These are phyloP conservation scores for Penicillium macrosclerotiorum DNA, from an alignment of 495 filamentous ascomycete genomes.

Conservation along the genomic window DNA sequence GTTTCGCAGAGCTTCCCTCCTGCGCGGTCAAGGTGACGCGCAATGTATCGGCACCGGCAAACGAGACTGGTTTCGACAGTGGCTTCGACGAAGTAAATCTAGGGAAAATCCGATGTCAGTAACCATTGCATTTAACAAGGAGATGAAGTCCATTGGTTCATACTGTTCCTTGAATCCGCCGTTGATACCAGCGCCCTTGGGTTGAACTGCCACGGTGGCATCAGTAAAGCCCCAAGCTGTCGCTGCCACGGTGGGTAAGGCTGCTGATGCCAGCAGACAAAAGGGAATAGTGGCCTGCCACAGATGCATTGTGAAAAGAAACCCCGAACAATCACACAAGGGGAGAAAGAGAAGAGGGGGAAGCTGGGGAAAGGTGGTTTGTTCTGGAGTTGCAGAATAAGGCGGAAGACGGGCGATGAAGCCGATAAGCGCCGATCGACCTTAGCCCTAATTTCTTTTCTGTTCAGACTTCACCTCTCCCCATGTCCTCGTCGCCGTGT, in stretches of 20 bases:
- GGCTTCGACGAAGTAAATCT: constrained; percentile 66
- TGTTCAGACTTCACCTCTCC: constrained; percentile 19
- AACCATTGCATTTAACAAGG: constrained; percentile 1
- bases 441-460: constrained; percentile 37
- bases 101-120: constrained; percentile 12
- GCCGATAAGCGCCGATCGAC: constrained; percentile 32
- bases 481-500: constrained; percentile 4
- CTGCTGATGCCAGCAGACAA: constrained; percentile 38
- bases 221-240: constrained; percentile 84
- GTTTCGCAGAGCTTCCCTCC: constrained; percentile 72
- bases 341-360: constrained; percentile 8
- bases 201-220: constrained; percentile 72
- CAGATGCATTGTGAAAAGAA: constrained; percentile 38
- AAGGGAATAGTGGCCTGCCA: constrained; percentile 40
- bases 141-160: not conserved
- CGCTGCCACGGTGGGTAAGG: constrained; percentile 53
- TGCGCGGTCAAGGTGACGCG: constrained; percentile 79
- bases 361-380: constrained; percentile 10
- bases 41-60: constrained; percentile 69
- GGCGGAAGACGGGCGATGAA: constrained; percentile 20
- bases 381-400: constrained; percentile 27
- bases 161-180: constrained; percentile 73
- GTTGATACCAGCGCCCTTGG: constrained; percentile 65
- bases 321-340: constrained; percentile 7
- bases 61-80: constrained; percentile 60